A percentile compares a stretch with the other conserved stretches of the same genome.
Conservation (phyloP, 225 moss, liverwort and hornwort genomes). For the Asterella californica region DNA sequence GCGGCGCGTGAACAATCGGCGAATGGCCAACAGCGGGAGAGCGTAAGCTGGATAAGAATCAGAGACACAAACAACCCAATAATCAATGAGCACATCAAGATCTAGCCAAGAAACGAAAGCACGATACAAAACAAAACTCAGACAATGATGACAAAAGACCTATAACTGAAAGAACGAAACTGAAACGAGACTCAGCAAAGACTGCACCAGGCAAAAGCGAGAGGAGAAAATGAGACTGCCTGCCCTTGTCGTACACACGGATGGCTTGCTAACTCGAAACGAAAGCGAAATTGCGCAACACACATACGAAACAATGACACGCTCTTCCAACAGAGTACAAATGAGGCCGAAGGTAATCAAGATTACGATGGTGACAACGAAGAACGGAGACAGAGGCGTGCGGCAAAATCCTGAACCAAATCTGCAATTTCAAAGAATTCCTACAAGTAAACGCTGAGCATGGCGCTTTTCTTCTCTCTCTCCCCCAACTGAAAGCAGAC, state of each 20-base stretch:
- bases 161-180: constrained; percentile 2
- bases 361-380: constrained; percentile 24
- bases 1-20: constrained; percentile 15
- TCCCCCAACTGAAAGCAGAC: constrained; percentile 9
- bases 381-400: constrained; percentile 23
- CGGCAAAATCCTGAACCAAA: constrained; percentile 13
- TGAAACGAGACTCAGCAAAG: constrained; percentile 24
- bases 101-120: constrained; percentile 35
- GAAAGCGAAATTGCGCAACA: neutral
- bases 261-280: neutral
- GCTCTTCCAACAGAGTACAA: neutral
- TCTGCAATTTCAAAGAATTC: constrained; percentile 20
- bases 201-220: constrained; percentile 7
- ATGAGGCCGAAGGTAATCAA: constrained; percentile 8
- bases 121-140: neutral
- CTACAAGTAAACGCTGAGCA: constrained; percentile 20
- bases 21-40: constrained; percentile 13
- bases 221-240: neutral
- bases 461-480: constrained; percentile 12
- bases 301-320: constrained; percentile 2
- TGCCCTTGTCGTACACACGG: neutral
- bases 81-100: constrained; percentile 38
- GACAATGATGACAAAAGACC: constrained; percentile 1
- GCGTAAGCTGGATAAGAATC: constrained; percentile 28
- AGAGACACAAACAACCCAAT: constrained; percentile 22